These are phyloP conservation scores for Phytophthora europaea DNA, from an alignment of 352 stramenopile genomes.

Conservation along the genomic window DNA sequence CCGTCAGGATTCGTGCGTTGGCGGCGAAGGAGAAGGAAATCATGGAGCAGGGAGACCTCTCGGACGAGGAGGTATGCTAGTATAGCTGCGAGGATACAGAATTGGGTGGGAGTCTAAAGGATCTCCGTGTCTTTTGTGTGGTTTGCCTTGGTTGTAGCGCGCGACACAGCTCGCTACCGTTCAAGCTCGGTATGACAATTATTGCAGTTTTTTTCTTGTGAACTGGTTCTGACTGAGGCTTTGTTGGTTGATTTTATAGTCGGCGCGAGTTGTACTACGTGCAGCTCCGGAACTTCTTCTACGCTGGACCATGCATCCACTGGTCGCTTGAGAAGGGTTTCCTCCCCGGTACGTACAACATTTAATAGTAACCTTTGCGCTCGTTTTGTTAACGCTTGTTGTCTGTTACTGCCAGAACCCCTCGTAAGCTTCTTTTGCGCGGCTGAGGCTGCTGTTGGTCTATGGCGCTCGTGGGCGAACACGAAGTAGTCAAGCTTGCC, in stretches of 20 bases:
- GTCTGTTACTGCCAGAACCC: slow-evolving; percentile 46
- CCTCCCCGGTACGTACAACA: slow-evolving; percentile 56
- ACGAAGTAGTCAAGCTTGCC: slow-evolving; percentile 30
- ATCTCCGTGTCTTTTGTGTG: neutral
- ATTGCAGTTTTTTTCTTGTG: neutral
- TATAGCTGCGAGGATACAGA: no score
- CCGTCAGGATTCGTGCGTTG: slow-evolving; percentile 64
- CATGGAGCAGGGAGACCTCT: slow-evolving; percentile 55
- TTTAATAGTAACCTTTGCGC: neutral
- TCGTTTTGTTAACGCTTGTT: slow-evolving; percentile 2
- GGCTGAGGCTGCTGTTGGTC: slow-evolving; percentile 65
- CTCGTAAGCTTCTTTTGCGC: slow-evolving; percentile 82
- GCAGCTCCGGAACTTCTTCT: slow-evolving; percentile 86
- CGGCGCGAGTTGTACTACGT: slow-evolving; percentile 81
- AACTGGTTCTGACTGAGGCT: neutral
- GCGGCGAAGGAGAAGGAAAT: slow-evolving; percentile 71
- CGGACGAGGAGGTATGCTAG: slow-evolving; percentile 60
- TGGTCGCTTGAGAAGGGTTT: slow-evolving; percentile 81
- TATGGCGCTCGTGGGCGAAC: slow-evolving; percentile 83
- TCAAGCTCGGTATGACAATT: slow-evolving; percentile 44
- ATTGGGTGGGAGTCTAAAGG: neutral
- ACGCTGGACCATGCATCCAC: slow-evolving; percentile 82
- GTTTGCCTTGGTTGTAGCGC: slow-evolving; percentile 38
- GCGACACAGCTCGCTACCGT: slow-evolving; percentile 53
- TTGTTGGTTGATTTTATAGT: slow-evolving; percentile 34